Evolutionary conservation across 2,329 filamentous ascomycete species (phyloP), one percentile per base, ranked within the genome.

Genomic region (Colletotrichum tanaceti): DNA sequence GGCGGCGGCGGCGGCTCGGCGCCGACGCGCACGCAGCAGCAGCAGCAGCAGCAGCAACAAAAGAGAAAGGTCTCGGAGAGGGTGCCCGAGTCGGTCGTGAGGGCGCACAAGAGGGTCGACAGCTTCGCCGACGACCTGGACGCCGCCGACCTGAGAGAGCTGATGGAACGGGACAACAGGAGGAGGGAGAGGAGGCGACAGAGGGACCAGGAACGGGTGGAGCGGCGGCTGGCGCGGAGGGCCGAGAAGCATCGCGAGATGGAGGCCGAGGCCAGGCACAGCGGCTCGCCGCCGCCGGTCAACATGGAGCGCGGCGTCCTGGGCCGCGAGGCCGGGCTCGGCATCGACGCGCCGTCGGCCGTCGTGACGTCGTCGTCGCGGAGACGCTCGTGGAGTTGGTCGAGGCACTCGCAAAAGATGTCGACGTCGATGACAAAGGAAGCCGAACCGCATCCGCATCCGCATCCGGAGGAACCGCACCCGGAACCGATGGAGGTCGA

Each of bases 141-240:
- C 79, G 92, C 96, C 4, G 89, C 91, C 60, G 94, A 93, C 73
- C 79, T 99, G 46, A 88, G 95, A 67, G 92, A 97, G 76, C 84
- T 98, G 38, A 91, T 99, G 87, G 96, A 99, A 74, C 86, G 96
- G 68, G 96, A 99, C 75, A 86, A 90, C 72, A 88, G 94, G 74
- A 87, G 96, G 65, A 89, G 87, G 72, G 93, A 97, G 72, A 89
- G 89, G 76, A 94, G 92, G 79, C 87, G 86, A 61, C 83, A 87
- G 65, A 85, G 85, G 44, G 91, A 95, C 24, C 87, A 89, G 71
- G 89, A 93, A 70, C 88, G 86, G 71, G 80, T 90, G 28, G 89
- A 91, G 72, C 86, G 86, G 62, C 88, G 87, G 66, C 80, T 96
- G 28, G 86, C 89, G 47, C 85, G 88, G 59, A 85, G 88, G 71